Evolutionary conservation across 495 filamentous ascomycete genomes (phyloP).

Genomic region (Aspergillus taichungensis): DNA sequence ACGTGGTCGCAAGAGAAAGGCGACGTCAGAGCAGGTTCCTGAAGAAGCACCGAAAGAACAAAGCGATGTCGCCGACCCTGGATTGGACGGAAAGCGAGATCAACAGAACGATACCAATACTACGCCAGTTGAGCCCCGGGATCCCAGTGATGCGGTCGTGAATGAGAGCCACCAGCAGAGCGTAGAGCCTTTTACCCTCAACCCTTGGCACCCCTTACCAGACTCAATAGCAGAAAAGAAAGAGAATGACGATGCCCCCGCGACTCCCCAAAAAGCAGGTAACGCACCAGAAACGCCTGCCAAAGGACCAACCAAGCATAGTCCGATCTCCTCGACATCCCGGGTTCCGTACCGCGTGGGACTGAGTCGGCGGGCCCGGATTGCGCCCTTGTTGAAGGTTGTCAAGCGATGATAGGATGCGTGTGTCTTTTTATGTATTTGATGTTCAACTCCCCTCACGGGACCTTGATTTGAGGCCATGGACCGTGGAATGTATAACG

Average conservation of each 20-base stretch:
- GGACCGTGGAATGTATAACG: too few relatives aligned
- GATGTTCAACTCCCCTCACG: too few relatives aligned
- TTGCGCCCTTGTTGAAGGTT: constrained; percentile 56
- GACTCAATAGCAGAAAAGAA: background rate
- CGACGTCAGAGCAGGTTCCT: constrained; percentile 14
- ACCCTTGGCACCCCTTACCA: background rate
- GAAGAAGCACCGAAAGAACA: background rate
- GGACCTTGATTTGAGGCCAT: too few relatives aligned
- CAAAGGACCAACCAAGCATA: constrained; percentile 33
- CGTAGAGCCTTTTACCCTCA: too few relatives aligned
- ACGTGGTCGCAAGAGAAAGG: constrained; percentile 40
- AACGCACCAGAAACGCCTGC: constrained; percentile 1
- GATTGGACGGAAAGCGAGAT: background rate
- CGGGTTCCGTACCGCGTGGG: constrained; percentile 58
- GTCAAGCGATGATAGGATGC: constrained; percentile 43
- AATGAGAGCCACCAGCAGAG: too few relatives aligned
- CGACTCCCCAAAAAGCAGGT: constrained; percentile 5
- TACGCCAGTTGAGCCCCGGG: too few relatives aligned
- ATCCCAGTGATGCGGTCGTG: too few relatives aligned
- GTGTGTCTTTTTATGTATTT: too few relatives aligned
- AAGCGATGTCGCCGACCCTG: background rate
- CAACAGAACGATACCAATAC: background rate
- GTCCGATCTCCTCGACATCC: constrained; percentile 41
- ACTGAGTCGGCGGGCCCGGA: constrained; percentile 54
- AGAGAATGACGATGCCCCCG: constrained; percentile 4